Evolutionary conservation across 2,329 filamentous ascomycete genomes (phyloP).

Genomic region (Botrytis byssoidea): DNA sequence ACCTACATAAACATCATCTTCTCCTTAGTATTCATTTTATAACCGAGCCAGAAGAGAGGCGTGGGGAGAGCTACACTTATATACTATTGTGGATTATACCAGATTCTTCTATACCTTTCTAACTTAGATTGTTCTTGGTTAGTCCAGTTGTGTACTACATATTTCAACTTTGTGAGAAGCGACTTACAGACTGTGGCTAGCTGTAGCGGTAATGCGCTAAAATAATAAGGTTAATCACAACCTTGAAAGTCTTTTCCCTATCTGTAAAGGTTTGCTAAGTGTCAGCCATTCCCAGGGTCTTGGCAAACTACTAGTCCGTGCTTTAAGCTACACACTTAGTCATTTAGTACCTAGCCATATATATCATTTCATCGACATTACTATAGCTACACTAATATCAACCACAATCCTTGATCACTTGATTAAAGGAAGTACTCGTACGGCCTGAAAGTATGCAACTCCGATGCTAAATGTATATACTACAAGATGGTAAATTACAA

Average conservation of each 20-base stretch:
- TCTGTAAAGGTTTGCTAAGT: neutral
- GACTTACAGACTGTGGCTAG: neutral
- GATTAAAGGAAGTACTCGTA: neutral
- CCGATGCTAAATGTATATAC: too few species aligned
- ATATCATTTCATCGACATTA: constrained; percentile 21
- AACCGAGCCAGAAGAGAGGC: neutral
- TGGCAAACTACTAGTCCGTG: too few species aligned
- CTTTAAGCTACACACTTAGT: neutral
- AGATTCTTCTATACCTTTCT: neutral
- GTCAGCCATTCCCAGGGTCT: too few species aligned
- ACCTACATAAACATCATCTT: neutral
- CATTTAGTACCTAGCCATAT: constrained; percentile 4
- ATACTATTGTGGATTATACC: constrained; percentile 2
- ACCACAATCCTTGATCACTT: too few species aligned
- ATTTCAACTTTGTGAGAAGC: neutral
- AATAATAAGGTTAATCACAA: neutral
- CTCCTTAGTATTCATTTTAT: neutral
- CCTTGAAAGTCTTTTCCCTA: too few species aligned
- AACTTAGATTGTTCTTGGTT: neutral
- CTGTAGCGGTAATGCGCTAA: neutral
- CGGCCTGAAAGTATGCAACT: too few species aligned
- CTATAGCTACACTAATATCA: constrained; percentile 11
- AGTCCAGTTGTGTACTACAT: too few species aligned
- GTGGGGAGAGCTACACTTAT: neutral
- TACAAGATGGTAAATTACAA: too few species aligned